A percentile compares a stretch with the other conserved stretches of the same genome.
Evolutionary conservation across 176 grass and related monocot species (phyloP).

Genomic region (Musa acuminata): DNA sequence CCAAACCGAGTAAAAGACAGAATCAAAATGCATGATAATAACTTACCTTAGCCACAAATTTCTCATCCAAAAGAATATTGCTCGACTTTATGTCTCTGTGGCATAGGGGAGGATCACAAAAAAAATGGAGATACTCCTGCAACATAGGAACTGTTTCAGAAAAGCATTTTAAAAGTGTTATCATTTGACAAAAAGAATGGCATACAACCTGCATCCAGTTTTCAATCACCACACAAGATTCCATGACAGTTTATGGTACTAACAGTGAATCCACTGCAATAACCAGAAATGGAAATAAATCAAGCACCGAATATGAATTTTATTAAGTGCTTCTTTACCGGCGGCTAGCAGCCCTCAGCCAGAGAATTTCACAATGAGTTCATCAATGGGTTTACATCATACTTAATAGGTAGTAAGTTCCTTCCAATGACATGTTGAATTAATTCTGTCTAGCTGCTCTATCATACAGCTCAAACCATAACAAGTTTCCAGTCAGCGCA

Average conservation of each 20-base stretch:
- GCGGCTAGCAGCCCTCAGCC: not conserved
- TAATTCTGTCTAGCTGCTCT: too few species aligned
- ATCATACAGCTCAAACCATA: too few species aligned
- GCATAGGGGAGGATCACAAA: constrained; percentile 92
- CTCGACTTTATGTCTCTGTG: constrained; percentile 95
- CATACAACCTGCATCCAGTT: not conserved
- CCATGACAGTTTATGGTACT: not conserved
- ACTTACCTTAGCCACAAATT: constrained; percentile 86
- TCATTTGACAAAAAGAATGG: not conserved
- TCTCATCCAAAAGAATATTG: constrained; percentile 94
- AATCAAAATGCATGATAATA: not conserved
- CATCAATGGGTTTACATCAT: too few species aligned
- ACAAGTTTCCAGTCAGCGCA: too few species aligned
- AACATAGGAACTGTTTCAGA: not conserved
- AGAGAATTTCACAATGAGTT: too few species aligned
- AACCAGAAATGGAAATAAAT: too few species aligned
- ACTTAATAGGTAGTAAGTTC: too few species aligned
- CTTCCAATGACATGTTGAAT: too few species aligned
- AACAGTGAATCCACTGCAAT: not conserved
- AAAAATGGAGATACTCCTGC: constrained; percentile 99
- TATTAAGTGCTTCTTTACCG: not conserved
- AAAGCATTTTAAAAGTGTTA: not conserved
- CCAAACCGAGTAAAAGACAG: not conserved
- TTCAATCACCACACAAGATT: not conserved
- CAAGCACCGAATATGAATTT: too few species aligned